phyloP scores from a whole-genome alignment of 306 rosid species.

The Trifolium subterraneum region DNA sequence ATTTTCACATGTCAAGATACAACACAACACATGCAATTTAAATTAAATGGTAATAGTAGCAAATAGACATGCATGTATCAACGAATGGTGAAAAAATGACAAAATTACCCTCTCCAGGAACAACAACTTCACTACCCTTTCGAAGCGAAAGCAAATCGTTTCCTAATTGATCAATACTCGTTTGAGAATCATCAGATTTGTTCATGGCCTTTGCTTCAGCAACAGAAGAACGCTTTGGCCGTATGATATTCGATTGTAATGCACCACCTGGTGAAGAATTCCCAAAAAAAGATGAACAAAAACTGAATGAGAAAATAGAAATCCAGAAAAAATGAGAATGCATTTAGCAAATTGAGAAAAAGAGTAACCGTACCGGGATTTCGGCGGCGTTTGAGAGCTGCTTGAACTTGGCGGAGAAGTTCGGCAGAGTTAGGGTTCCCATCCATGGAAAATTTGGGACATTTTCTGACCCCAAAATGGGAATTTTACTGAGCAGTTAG shows the following conservation, averaged over 20 bases:
- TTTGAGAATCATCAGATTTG: neutral
- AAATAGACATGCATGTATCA: too few species aligned
- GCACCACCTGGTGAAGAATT: conserved; percentile 46
- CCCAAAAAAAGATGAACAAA: neutral
- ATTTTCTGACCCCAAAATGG: conserved; percentile 14
- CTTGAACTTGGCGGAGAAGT: conserved; percentile 47
- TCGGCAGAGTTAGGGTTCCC: conserved; percentile 74
- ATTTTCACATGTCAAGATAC: too few species aligned
- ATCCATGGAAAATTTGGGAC: conserved; percentile 61
- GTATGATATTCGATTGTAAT: conserved; percentile 47
- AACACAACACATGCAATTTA: neutral
- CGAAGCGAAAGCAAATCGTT: neutral
- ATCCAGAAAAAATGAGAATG: neutral
- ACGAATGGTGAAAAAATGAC: neutral
- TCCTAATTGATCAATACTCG: neutral
- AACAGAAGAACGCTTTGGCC: conserved; percentile 60
- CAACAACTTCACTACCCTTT: neutral
- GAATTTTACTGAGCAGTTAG: too few species aligned
- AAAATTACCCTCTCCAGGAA: conserved; percentile 2
- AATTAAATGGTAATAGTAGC: too few species aligned
- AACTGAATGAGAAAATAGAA: neutral
- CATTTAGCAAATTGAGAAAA: neutral
- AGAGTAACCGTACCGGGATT: conserved; percentile 33
- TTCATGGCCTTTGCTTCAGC: conserved; percentile 40
- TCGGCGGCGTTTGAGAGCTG: conserved; percentile 43